These are phyloP conservation scores for Escallonia rubra DNA, from an alignment of 129 eudicot genomes.

Conservation along the genomic window DNA sequence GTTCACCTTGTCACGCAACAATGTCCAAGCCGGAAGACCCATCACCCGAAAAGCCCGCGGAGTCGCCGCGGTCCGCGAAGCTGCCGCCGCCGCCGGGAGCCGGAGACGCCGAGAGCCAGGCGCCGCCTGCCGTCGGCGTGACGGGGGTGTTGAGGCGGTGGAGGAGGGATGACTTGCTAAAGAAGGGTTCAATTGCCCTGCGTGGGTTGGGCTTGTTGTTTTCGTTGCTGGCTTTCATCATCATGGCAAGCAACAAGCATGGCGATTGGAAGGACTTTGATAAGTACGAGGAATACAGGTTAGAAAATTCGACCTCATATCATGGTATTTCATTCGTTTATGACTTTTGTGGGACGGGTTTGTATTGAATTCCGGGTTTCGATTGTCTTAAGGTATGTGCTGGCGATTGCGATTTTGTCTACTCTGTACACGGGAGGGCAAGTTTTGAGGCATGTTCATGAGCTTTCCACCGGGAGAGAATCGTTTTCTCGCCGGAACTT, in stretches of 20 bases:
- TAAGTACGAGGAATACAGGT: conserved; percentile 69
- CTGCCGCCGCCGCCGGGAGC: conserved; percentile 30
- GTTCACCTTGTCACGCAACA: background rate
- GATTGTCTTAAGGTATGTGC: conserved; percentile 45
- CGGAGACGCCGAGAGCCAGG: conserved; percentile 20
- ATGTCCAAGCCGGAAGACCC: conserved; percentile 14
- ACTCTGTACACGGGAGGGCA: conserved; percentile 78
- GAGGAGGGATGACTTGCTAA: conserved; percentile 60
- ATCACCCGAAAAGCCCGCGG: background rate
- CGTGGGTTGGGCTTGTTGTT: conserved; percentile 44
- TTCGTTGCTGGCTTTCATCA: conserved; percentile 63
- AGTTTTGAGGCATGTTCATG: conserved; percentile 52
- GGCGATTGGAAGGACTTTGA: conserved; percentile 58
- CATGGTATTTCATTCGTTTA: too few relatives aligned
- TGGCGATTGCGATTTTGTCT: conserved; percentile 82
- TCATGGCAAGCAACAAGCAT: conserved; percentile 70
- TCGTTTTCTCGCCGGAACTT: conserved; percentile 29
- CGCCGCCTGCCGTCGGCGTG: conserved; percentile 40
- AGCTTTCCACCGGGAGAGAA: conserved; percentile 44
- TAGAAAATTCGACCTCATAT: too few relatives aligned
- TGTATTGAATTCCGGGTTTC: background rate
- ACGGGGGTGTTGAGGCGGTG: conserved; percentile 43
- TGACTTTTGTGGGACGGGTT: too few relatives aligned
- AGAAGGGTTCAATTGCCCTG: conserved; percentile 40
- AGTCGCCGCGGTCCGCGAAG: conserved; percentile 18